Evolutionary conservation across 495 filamentous ascomycete species (phyloP).

Genomic region (Penicillium steckii): DNA sequence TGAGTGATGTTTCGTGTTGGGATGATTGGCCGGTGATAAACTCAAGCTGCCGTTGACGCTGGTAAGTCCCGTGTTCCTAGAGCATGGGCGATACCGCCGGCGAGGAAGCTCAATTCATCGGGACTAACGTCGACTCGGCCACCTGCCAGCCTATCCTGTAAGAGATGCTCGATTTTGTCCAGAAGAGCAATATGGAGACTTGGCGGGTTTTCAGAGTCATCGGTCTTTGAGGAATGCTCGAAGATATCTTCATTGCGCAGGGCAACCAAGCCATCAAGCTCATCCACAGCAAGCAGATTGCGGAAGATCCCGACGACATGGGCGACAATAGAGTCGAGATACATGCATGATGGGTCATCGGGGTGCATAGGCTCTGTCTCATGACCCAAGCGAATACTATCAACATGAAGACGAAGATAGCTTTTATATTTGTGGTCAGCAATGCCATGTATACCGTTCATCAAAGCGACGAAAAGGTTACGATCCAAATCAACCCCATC

Average conservation of each 20-base stretch:
- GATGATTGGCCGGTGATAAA: neutral
- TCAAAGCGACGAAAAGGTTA: constrained; percentile 42
- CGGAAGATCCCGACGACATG: constrained; percentile 46
- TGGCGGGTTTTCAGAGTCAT: neutral
- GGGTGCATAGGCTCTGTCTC: constrained; percentile 38
- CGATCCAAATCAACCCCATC: constrained; percentile 43
- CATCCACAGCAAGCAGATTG: constrained; percentile 38
- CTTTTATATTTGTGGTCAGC: constrained; percentile 32
- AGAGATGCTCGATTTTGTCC: constrained; percentile 35
- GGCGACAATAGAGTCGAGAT: constrained; percentile 36
- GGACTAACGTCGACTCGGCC: constrained; percentile 32
- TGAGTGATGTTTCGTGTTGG: neutral
- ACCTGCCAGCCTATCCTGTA: constrained; percentile 34
- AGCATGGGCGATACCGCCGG: constrained; percentile 39
- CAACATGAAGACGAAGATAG: constrained; percentile 35
- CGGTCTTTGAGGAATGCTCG: neutral
- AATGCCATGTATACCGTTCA: constrained; percentile 46
- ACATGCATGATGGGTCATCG: constrained; percentile 32
- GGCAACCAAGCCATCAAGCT: constrained; percentile 34
- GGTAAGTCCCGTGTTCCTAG: constrained; percentile 33
- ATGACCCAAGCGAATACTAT: constrained; percentile 36
- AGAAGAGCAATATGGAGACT: constrained; percentile 20
- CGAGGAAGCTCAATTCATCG: constrained; percentile 46
- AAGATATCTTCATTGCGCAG: constrained; percentile 26
- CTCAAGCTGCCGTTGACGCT: constrained; percentile 2